Conservation (phyloP, 2,329 filamentous ascomycete genomes). For the Sphaerulina vaccinii region DNA sequence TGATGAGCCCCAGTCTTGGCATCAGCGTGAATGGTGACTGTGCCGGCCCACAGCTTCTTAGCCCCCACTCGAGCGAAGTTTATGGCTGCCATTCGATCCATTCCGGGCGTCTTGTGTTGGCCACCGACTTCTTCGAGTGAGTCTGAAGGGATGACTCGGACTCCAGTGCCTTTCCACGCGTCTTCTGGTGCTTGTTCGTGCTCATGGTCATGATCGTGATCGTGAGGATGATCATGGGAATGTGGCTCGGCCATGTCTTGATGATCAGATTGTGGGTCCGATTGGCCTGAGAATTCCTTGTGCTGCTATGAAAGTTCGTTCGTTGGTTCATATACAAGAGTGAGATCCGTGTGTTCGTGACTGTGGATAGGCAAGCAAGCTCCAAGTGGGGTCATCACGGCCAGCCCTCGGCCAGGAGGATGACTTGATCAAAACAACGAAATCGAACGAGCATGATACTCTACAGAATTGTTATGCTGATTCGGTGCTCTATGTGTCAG, state of each 20-base stretch:
- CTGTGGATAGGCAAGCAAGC: conserved; percentile 1
- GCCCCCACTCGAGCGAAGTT: conserved; percentile 47
- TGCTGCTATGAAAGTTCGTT: no score
- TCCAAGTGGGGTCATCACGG: conserved; percentile 6
- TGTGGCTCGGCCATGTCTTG: conserved; percentile 4
- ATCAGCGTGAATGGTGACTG: conserved; percentile 43
- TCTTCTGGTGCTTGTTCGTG: conserved; percentile 28
- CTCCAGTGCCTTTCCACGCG: conserved; percentile 44
- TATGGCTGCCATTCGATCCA: conserved; percentile 47
- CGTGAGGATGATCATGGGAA: conserved; percentile 19
- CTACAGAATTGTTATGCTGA: no score
- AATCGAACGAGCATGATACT: no score
- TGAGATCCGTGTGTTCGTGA: neutral
- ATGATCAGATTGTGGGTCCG: no score
- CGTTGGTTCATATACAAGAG: no score
- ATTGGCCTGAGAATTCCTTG: no score
- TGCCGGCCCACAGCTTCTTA: conserved; percentile 48
- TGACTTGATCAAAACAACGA: neutral
- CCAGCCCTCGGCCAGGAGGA: conserved; percentile 3
- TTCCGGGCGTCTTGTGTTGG: conserved; percentile 46
- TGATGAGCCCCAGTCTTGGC: conserved; percentile 49
- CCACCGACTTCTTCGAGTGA: conserved; percentile 37
- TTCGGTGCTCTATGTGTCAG: neutral
- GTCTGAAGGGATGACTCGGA: conserved; percentile 45
- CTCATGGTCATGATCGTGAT: neutral